Base-by-base conservation (phyloP, 768 basidiomycete species). In the Agrocybe praecox region DNA sequence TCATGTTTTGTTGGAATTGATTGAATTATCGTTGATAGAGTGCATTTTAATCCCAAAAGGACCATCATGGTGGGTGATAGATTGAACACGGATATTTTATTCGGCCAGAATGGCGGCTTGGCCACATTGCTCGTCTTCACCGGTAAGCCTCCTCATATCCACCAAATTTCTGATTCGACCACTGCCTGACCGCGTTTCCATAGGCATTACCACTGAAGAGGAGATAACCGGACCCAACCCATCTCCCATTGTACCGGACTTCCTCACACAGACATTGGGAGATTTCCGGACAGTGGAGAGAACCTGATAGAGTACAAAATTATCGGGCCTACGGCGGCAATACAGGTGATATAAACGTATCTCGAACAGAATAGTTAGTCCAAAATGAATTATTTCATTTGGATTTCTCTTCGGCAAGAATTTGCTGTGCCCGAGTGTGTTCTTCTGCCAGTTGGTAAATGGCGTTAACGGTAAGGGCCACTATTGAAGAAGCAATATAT, bases 1-100 rank as follows among this genome's bases (percentile, higher is more conserved):
- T 42, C 46, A 11, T 40, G 42, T 50, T 33, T 52, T 21, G 42
- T 29, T 24, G 62, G 29, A 63, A 62, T 66, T 45, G 58, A 57
- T 45, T 52, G 49, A 40, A 12, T 29, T 47, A 19, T 58, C 57
- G 43, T 34, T 22, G 54, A 43, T 65, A 97, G 95, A 72, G 86
- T 96, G 63, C 70, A 90, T 46, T 95, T 93, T 69, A 90, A 98
- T 72, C 92, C 92, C 43, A 75, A 80, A 58, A 79, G 87, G 51
- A 95, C 96, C 15, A 86, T 98, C 69, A 98, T 99, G 94, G 80
- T 98, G 45, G 96, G 96, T 42, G 96, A 99, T 74, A 85, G 96
- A 58, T 80, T 99, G 62, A 90, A 92, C 69, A 98, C 97, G 6
- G 96, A 99, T 72, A 98, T 99, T 64, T 74, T 90, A 50, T 99